phyloP scores from a whole-genome alignment of 176 grass and related monocot genomes.

The Ensete glaucum region DNA sequence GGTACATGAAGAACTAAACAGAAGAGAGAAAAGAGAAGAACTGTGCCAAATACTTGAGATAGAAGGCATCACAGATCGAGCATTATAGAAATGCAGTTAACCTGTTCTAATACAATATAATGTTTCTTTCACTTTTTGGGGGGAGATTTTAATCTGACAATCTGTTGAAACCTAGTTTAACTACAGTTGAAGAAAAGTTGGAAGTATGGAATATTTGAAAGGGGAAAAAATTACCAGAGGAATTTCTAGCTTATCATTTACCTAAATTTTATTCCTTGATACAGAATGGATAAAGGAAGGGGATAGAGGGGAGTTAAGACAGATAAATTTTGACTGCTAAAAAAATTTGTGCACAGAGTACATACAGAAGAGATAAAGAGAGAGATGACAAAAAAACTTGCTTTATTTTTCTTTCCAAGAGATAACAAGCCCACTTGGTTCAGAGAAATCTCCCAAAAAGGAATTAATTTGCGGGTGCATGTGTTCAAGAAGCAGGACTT shows the following conservation, averaged over 20 bases:
- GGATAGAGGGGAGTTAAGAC: too few species aligned
- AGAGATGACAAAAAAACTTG: neutral
- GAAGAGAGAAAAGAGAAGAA: neutral
- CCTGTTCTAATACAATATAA: too few species aligned
- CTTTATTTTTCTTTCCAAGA: neutral
- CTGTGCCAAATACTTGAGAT: too few species aligned
- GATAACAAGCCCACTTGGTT: neutral
- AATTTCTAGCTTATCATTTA: neutral
- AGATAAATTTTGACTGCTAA: neutral
- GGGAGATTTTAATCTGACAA: too few species aligned
- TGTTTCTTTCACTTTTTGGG: too few species aligned
- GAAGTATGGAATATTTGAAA: too few species aligned
- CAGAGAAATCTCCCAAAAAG: neutral
- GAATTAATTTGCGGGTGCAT: neutral
- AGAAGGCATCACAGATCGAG: too few species aligned
- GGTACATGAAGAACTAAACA: neutral
- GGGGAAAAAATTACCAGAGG: too few species aligned
- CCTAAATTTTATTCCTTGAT: neutral
- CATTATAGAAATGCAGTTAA: too few species aligned
- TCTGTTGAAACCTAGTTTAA: too few species aligned
- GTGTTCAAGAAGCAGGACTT: neutral
- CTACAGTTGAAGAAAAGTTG: too few species aligned
- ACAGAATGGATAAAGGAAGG: too few species aligned
- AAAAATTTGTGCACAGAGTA: neutral
- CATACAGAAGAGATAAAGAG: neutral